These are phyloP conservation scores for Fusarium praegraminearum DNA, from an alignment of 2,329 filamentous ascomycete species.

Conservation along the genomic window DNA sequence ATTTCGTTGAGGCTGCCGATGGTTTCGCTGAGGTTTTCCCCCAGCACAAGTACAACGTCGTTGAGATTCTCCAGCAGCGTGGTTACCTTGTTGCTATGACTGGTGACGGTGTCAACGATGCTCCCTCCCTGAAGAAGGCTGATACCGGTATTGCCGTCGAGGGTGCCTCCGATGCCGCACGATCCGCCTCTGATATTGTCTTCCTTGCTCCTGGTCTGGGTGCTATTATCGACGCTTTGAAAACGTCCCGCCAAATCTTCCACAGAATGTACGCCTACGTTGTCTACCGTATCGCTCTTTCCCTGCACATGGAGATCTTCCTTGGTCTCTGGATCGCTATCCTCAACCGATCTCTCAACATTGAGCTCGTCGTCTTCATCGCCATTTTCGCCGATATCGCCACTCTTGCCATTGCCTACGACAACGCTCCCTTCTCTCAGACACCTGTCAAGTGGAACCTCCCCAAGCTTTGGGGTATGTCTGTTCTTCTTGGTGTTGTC, in stretches of 20 bases:
- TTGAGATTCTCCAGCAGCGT: conserved; percentile 93
- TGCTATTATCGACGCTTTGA: conserved; percentile 91
- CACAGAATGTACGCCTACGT: conserved; percentile 98
- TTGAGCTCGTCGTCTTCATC: conserved; percentile 90
- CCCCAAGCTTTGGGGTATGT: conserved; percentile 94
- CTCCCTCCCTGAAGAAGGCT: conserved; percentile 92
- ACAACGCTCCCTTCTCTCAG: conserved; percentile 89
- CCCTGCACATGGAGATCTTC: conserved; percentile 91
- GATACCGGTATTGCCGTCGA: conserved; percentile 96
- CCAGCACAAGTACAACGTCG: conserved; percentile 82
- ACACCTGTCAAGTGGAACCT: conserved; percentile 95
- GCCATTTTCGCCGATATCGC: conserved; percentile 95
- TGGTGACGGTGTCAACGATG: conserved; percentile 95
- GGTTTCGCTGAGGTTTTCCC: conserved; percentile 96
- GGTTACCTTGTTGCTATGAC: conserved; percentile 96
- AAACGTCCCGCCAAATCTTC: conserved; percentile 92
- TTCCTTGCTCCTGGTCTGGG: conserved; percentile 92
- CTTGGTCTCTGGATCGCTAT: conserved; percentile 92
- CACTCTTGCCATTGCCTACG: conserved; percentile 91
- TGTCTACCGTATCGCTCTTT: conserved; percentile 93
- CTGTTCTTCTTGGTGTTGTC: conserved; percentile 82
- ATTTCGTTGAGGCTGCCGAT: conserved; percentile 95
- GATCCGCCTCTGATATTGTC: conserved; percentile 92
- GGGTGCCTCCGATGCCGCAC: conserved; percentile 90
- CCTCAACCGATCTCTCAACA: conserved; percentile 84